Conservation (phyloP, 192 early-diverging fungal genomes). For the Dissophora ornata region DNA sequence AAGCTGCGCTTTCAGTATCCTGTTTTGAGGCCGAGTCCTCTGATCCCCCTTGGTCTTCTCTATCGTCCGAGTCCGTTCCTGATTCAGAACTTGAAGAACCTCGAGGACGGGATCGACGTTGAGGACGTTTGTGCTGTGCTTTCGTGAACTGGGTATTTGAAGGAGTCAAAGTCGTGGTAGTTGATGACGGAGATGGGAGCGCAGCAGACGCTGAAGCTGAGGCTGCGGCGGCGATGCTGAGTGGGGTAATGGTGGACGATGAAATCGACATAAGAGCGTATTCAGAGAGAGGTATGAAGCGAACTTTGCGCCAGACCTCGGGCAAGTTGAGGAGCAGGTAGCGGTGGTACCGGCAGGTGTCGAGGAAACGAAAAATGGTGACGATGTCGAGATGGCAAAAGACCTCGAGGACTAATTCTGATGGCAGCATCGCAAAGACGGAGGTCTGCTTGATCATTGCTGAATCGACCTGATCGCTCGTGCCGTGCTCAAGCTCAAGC, state of each 20-base stretch:
- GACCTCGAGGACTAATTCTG: conserved; percentile 55
- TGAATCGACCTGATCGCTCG: too few relatives aligned
- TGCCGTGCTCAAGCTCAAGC: too few relatives aligned
- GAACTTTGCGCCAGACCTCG: conserved; percentile 53
- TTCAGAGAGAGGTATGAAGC: conserved; percentile 51
- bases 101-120: neutral
- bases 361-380: conserved; percentile 55
- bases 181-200: too few relatives aligned
- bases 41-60: too few relatives aligned
- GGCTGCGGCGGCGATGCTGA: conserved; percentile 2
- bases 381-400: conserved; percentile 58
- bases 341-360: conserved; percentile 57
- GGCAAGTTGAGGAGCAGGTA: conserved; percentile 55
- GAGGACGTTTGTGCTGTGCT: neutral
- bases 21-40: too few relatives aligned
- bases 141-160: neutral
- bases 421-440: conserved; percentile 33
- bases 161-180: neutral
- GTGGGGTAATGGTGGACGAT: neutral
- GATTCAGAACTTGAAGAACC: neutral
- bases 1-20: neutral
- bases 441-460: conserved; percentile 18
- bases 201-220: neutral
- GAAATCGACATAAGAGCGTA: conserved; percentile 3
- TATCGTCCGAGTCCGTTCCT: neutral